Base-by-base conservation (phyloP, 768 basidiomycete genomes). In the Panaeolus papilionaceus region DNA sequence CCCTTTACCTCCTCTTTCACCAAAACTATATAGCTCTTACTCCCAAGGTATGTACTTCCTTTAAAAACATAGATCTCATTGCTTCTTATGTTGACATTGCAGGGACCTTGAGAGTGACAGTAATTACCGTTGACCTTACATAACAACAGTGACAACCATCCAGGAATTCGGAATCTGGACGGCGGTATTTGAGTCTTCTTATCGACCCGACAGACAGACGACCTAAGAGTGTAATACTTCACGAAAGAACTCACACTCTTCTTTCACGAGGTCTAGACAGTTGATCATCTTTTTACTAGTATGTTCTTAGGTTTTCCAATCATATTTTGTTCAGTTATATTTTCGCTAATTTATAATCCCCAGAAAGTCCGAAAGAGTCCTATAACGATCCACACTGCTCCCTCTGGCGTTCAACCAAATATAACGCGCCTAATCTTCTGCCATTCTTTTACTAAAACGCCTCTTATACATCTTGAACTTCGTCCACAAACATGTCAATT, bases 291-390 rank as follows among this genome's bases (percentile, higher is more conserved):
- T 47, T 16, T 16, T n/a, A 28, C 54, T 14, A 28, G 54, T 58
- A 58, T 58, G 54, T 58, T 33, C 49, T 33, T 14, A 16, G 3
- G 37, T 6, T 12, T 58, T 11, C 16, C 12, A 58, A 58, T 16
- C 8, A 51, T 23, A 33, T 20, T 26, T 26, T 51, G 47, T 20
- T 51, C 9, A 20, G 23, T 51, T 26, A 26, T 51, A 9, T 51
- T 20, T 51, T 23, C 45, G 20, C 18, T 20, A 40, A 49, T 58
- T 58, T 37, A 58, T 58, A 58, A 58, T 58, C 75, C 73, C 80
- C 23, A 77, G 77, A 80, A 81, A 81, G 80, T 80, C 79, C 80
- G 80, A 75, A 76, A 63, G 74, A 76, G 76, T 81, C 81, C 75
- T 75, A 77, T 77, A 81, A 73, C 75, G 81, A 81, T 80, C 79